phyloP scores from a whole-genome alignment of 208 protist species.

The Leptomonas pyrrhocoris region DNA sequence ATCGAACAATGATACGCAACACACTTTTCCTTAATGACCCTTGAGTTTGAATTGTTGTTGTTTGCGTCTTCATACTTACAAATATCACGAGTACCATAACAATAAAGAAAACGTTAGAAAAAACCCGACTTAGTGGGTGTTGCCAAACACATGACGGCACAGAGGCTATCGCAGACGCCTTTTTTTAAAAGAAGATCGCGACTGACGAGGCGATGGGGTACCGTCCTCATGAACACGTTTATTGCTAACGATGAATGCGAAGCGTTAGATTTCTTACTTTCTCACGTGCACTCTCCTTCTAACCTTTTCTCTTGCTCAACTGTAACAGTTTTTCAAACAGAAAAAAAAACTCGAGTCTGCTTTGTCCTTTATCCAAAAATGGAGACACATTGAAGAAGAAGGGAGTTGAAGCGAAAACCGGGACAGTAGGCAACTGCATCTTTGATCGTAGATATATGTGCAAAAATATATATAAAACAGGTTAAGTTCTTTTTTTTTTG shows the following conservation, averaged over 20 bases:
- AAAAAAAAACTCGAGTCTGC: no score
- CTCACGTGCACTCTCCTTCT: not conserved
- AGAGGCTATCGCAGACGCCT: not conserved
- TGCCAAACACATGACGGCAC: not conserved
- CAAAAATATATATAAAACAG: not conserved
- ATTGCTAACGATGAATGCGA: not conserved
- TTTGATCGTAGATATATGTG: not conserved
- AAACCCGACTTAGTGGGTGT: not conserved
- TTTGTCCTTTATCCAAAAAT: no score
- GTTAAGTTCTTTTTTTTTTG: not conserved
- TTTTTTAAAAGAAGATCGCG: not conserved
- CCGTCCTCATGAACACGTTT: not conserved
- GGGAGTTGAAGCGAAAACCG: not conserved
- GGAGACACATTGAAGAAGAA: not conserved
- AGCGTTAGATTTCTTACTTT: not conserved
- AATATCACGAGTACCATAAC: conserved; percentile 3
- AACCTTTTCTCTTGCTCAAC: no score
- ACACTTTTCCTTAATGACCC: not conserved
- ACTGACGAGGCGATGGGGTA: not conserved
- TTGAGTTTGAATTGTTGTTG: not conserved
- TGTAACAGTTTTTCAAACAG: not conserved
- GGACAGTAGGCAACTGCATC: not conserved
- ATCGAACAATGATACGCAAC: not conserved
- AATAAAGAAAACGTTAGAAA: not conserved
- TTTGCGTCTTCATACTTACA: conserved; percentile 4